phyloP scores from a whole-genome alignment of 2,329 filamentous ascomycete species.

The Fusarium nodosum region DNA sequence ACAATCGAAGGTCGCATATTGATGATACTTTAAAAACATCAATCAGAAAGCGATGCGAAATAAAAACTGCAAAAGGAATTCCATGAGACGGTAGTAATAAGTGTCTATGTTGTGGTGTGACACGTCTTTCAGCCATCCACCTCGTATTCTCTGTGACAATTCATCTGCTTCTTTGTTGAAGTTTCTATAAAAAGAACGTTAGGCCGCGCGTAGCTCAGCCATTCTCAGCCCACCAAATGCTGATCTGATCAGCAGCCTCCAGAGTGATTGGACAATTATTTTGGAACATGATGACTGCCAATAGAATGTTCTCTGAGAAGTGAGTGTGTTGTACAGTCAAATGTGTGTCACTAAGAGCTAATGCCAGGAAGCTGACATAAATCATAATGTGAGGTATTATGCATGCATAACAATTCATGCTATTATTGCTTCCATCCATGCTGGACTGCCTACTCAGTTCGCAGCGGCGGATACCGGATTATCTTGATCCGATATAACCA shows the following conservation, averaged over 20 bases:
- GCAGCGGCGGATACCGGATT: neutral
- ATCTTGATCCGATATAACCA: no score
- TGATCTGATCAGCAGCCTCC: neutral
- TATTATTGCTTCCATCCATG: neutral
- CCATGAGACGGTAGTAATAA: neutral
- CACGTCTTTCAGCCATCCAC: neutral
- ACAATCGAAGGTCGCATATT: slow-evolving; percentile 7
- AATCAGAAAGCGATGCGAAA: neutral
- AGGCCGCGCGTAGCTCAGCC: slow-evolving; percentile 25
- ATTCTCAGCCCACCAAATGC: slow-evolving; percentile 5
- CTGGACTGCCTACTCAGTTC: no score
- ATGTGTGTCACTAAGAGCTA: neutral
- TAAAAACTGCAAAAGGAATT: neutral
- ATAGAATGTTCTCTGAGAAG: neutral
- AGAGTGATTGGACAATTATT: neutral
- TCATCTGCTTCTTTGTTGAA: neutral
- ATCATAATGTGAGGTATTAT: neutral
- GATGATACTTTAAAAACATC: neutral
- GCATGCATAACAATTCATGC: neutral
- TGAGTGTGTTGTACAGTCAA: neutral
- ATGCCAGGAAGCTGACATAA: neutral
- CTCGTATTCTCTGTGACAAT: slow-evolving; percentile 5
- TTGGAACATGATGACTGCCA: neutral
- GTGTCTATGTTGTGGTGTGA: neutral
- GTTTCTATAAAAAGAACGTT: slow-evolving; percentile 33